Evolutionary conservation across 371 early-diverging fungal species (phyloP).

Genomic region (Mucor plumbeus): DNA sequence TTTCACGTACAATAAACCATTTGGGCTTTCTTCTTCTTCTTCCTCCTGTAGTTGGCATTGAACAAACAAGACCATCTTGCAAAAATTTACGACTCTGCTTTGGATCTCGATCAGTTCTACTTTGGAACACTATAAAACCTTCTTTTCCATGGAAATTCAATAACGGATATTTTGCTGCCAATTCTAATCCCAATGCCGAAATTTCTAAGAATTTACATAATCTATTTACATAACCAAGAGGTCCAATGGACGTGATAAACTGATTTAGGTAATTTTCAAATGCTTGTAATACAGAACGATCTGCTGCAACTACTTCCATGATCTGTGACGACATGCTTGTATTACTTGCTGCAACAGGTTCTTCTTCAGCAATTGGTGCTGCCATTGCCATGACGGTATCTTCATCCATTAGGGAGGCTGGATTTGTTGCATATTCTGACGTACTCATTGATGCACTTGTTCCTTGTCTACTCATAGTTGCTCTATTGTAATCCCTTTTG

Average conservation of each 20-base stretch:
- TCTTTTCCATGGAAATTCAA: conserved; percentile 64
- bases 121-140: conserved; percentile 49
- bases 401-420: conserved; percentile 20
- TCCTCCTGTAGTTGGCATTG: conserved; percentile 17
- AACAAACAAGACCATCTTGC: conserved; percentile 21
- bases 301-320: conserved; percentile 33
- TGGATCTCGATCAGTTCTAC: conserved; percentile 33
- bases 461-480: background rate
- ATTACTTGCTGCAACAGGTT: background rate
- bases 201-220: conserved; percentile 67
- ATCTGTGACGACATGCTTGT: conserved; percentile 13
- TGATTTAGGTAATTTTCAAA: conserved; percentile 55
- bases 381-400: conserved; percentile 21
- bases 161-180: conserved; percentile 47
- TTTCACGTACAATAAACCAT: conserved; percentile 69
- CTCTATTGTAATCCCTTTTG: conserved; percentile 2
- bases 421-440: background rate
- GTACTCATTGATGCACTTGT: background rate
- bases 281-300: conserved; percentile 40
- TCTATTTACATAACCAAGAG: conserved; percentile 47
- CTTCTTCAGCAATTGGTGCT: background rate
- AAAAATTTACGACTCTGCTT: conserved; percentile 15
- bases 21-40: conserved; percentile 33
- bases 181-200: conserved; percentile 47
- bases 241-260: conserved; percentile 47